Conservation (phyloP, 305 asterid genomes). For the Fraxinus floribunda region DNA sequence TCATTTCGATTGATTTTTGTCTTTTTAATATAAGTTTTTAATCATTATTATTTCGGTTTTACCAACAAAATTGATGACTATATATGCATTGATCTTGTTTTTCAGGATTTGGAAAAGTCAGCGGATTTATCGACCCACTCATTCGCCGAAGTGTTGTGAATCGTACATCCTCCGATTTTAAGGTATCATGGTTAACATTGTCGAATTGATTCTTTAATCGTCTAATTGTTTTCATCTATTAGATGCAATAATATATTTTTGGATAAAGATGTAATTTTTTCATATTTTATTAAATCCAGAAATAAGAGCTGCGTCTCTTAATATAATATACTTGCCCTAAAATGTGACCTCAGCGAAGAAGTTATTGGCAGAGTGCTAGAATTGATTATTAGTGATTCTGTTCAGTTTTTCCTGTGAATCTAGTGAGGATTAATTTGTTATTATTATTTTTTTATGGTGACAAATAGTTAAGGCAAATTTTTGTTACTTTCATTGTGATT, state of each 20-base stretch:
- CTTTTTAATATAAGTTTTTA: neutral
- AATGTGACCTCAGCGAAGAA: neutral
- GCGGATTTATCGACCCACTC: constrained; percentile 26
- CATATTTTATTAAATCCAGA: neutral
- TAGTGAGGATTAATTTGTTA: neutral
- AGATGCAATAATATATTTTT: neutral
- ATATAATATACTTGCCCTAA: neutral
- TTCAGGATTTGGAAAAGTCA: constrained; percentile 41
- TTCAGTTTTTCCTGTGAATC: neutral
- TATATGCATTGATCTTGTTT: neutral
- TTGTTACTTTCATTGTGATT: neutral
- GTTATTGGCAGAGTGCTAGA: neutral
- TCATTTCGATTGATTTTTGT: neutral
- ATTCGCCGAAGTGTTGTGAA: constrained; percentile 30
- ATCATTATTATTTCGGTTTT: neutral
- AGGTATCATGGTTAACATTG: constrained; percentile 22
- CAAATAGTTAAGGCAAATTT: neutral
- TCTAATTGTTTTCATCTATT: neutral
- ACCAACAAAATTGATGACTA: neutral
- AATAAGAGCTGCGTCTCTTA: neutral
- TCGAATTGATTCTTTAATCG: neutral
- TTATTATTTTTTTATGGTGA: neutral
- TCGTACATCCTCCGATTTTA: constrained; percentile 29
- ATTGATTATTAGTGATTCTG: neutral
- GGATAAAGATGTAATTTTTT: too few relatives aligned